Evolutionary conservation across 208 protist species (phyloP), one percentile per base, ranked within the genome.

Genomic region (Trypanosoma avium): DNA sequence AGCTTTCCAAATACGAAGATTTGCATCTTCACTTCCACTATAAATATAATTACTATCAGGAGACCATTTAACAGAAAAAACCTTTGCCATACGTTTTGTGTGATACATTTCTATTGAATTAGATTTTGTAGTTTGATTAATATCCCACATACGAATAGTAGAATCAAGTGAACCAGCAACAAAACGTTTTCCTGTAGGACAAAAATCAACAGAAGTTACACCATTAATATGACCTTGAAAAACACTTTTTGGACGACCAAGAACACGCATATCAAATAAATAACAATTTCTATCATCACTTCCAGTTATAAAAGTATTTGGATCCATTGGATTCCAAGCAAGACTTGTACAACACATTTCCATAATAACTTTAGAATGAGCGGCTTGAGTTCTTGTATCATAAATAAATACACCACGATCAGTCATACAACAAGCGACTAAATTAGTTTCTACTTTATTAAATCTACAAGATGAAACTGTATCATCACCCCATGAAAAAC

Each of bases 261-360:
- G 86, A 12, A 97, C 77, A 24, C 98, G 88, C 73, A 99, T 98
- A 75, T 99, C 98, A 75, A 98, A 99, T 9, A 98, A 84, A 71
- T 99, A 99, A 50, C 97, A 88, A 61, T 99, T 99, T 59, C 96
- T 80, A 69, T 99, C 98, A 62, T 99, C 98, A 54, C 92, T 97
- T 15, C 95, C 98, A 0, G 88, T 88, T 7, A 97, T 94, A 65
- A 99, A 98, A 36, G 95, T 93, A 67, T 98, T 98, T n/a, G 98
- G 92, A 71, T 99, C 95, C 88, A 97, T 98, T 17, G 98, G 98
- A 75, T 98, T 99, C 97, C 97, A 99, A 48, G 89, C 73, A 4
- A 99, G 65, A 21, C 81, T 73, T 47, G 98, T 99, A 36, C 76
- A 87, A 46, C 89, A 91, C 90, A 98, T 98, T 43, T 93, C 82